A percentile compares a stretch with the other conserved stretches of the same genome.
Evolutionary conservation across 2,329 filamentous ascomycete species (phyloP).

Genomic region (Aspergillus cejpii): DNA sequence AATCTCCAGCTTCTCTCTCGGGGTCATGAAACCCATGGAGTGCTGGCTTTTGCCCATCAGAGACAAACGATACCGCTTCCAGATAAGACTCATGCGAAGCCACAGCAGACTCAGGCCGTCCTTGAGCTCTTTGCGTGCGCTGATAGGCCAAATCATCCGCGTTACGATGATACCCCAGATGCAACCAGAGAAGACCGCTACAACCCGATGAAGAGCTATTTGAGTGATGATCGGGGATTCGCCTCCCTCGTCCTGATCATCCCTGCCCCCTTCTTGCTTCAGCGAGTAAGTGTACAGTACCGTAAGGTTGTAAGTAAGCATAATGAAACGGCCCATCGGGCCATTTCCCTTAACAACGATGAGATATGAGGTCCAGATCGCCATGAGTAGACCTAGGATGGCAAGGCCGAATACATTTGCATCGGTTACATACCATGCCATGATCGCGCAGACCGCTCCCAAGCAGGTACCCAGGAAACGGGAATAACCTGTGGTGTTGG

Average conservation of each 20-base stretch:
- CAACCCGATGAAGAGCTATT: slow-evolving; percentile 80
- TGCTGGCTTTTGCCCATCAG: slow-evolving; percentile 58
- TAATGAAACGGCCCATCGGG: slow-evolving; percentile 84
- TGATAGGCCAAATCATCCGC: slow-evolving; percentile 86
- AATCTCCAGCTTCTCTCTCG: slow-evolving; percentile 80
- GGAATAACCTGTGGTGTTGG: slow-evolving; percentile 83
- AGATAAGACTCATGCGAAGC: slow-evolving; percentile 90
- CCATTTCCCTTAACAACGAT: slow-evolving; percentile 78
- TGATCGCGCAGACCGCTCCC: slow-evolving; percentile 66
- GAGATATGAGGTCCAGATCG: slow-evolving; percentile 79
- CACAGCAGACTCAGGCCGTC: slow-evolving; percentile 86
- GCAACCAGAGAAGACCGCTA: slow-evolving; percentile 78
- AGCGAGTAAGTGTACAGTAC: slow-evolving; percentile 91
- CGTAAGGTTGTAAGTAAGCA: slow-evolving; percentile 93
- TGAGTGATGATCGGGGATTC: slow-evolving; percentile 75
- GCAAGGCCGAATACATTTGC: slow-evolving; percentile 71
- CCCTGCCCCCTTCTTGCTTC: slow-evolving; percentile 68
- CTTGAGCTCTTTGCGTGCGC: slow-evolving; percentile 78
- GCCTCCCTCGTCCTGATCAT: slow-evolving; percentile 81
- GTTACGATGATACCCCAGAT: slow-evolving; percentile 90
- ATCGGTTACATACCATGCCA: slow-evolving; percentile 69
- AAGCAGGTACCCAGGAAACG: slow-evolving; percentile 81
- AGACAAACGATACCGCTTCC: slow-evolving; percentile 85
- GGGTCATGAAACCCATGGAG: slow-evolving; percentile 66
- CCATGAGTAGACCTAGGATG: slow-evolving; percentile 73